These are phyloP conservation scores for Colletotrichum endophyticum DNA, from an alignment of 2,329 filamentous ascomycete genomes.

Conservation along the genomic window DNA sequence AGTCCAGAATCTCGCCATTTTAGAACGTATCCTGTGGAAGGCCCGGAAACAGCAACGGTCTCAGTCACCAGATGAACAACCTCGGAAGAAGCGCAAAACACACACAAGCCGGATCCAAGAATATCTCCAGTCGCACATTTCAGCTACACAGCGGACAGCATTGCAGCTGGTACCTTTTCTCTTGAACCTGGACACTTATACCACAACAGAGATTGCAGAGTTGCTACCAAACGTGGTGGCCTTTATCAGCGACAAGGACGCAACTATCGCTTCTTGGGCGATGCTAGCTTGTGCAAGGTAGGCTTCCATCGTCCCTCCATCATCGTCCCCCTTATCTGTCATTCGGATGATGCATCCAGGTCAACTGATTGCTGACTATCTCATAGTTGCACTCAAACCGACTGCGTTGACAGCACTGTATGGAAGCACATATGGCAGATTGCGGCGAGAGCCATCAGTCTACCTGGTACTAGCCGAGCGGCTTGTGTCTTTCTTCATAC, in stretches of 20 bases:
- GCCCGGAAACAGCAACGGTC: slow-evolving; percentile 25
- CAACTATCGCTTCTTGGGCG: slow-evolving; percentile 75
- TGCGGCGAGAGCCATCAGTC: slow-evolving; percentile 72
- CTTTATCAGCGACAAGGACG: slow-evolving; percentile 73
- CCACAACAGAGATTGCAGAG: slow-evolving; percentile 56
- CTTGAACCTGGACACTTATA: slow-evolving; percentile 48
- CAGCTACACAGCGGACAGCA: slow-evolving; percentile 52
- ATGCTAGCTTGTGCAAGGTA: slow-evolving; percentile 83
- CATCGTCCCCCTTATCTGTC: background rate
- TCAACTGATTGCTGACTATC: slow-evolving; percentile 23
- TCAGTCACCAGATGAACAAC: slow-evolving; percentile 44
- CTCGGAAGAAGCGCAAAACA: slow-evolving; percentile 57
- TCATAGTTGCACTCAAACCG: slow-evolving; percentile 34
- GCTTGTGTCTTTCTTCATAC: slow-evolving; percentile 76
- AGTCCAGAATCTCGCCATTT: slow-evolving; percentile 61
- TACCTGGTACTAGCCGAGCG: slow-evolving; percentile 74
- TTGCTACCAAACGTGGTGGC: slow-evolving; percentile 63
- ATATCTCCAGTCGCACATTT: slow-evolving; percentile 50
- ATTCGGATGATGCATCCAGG: background rate
- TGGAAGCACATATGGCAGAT: slow-evolving; percentile 83
- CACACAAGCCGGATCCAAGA: slow-evolving; percentile 51
- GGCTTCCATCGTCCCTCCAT: slow-evolving; percentile 24
- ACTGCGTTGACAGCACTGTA: slow-evolving; percentile 23
- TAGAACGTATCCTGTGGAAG: slow-evolving; percentile 54
- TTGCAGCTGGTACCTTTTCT: slow-evolving; percentile 65